These are phyloP conservation scores for Pleurotus tuber-regium DNA, from an alignment of 768 basidiomycete species.

Conservation along the genomic window DNA sequence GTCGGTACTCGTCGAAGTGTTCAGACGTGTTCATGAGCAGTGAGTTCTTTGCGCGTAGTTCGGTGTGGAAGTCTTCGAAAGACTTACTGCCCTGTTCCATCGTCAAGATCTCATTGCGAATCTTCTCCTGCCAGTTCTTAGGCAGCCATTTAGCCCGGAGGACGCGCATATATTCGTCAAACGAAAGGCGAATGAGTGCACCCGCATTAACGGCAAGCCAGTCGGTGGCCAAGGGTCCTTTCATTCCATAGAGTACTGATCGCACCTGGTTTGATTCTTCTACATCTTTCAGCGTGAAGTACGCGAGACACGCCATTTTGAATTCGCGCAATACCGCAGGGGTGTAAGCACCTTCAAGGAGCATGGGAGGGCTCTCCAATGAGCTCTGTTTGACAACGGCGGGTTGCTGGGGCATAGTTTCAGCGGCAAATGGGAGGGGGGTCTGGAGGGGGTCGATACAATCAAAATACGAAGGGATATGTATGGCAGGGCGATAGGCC, in stretches of 20 bases:
- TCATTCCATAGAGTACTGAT: neutral
- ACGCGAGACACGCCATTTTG: too few species aligned
- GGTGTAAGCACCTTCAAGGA: neutral
- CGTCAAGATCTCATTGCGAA: constrained; percentile 2
- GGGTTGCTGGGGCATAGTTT: neutral
- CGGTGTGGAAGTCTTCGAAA: constrained; percentile 16
- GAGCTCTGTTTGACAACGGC: too few species aligned
- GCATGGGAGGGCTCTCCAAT: neutral
- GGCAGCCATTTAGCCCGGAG: constrained; percentile 13
- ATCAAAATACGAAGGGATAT: neutral
- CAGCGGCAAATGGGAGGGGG: neutral
- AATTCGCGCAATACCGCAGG: neutral
- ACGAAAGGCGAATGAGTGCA: constrained; percentile 9
- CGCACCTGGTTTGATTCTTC: neutral
- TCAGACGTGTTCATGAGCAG: constrained; percentile 13
- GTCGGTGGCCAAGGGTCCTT: neutral
- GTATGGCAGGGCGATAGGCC: neutral
- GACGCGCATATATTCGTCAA: constrained; percentile 14
- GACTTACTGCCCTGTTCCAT: neutral
- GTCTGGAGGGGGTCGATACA: neutral
- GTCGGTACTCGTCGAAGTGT: constrained; percentile 7
- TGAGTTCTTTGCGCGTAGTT: constrained; percentile 14
- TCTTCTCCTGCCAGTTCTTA: constrained; percentile 15
- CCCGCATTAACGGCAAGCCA: constrained; percentile 13
- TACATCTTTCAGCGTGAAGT: neutral